These are phyloP conservation scores for Pythium dissotocum DNA, from an alignment of 352 stramenopile species.

Conservation along the genomic window DNA sequence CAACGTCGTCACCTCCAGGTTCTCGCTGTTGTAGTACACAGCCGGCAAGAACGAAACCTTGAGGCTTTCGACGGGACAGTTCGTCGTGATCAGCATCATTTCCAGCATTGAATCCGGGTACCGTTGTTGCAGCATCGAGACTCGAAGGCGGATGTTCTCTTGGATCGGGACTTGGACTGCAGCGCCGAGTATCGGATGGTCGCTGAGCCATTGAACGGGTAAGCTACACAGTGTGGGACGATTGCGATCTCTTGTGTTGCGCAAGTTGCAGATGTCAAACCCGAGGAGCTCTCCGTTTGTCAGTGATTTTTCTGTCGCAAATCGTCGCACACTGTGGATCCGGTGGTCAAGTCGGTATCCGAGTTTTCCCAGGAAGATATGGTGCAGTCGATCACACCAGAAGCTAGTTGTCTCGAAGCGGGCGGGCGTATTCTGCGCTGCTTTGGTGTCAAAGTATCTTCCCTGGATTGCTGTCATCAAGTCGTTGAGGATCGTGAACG, in stretches of 20 bases:
- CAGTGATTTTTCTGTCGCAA: background rate
- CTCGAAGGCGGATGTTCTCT: constrained; percentile 13
- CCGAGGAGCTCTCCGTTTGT: background rate
- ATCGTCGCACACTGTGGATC: background rate
- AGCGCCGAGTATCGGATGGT: background rate
- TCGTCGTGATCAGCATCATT: constrained; percentile 22
- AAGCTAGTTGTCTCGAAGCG: constrained; percentile 21
- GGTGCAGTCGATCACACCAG: constrained; percentile 44
- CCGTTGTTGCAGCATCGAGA: constrained; percentile 2
- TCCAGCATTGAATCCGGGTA: constrained; percentile 11
- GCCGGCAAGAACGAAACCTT: background rate
- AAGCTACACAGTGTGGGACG: background rate
- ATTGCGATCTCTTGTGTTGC: background rate
- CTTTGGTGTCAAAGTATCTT: constrained; percentile 8
- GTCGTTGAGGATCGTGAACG: constrained; percentile 42
- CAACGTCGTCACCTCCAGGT: constrained; percentile 31
- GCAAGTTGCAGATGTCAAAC: background rate
- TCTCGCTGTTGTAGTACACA: constrained; percentile 20
- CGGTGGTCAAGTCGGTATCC: constrained; percentile 12
- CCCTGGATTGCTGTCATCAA: constrained; percentile 24
- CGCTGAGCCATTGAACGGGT: background rate
- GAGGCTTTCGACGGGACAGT: background rate
- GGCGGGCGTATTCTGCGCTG: background rate
- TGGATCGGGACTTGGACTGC: background rate
- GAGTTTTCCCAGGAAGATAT: constrained; percentile 18